Evolutionary conservation across 225 moss, liverwort and hornwort genomes (phyloP).

Genomic region (Asterella californica): DNA sequence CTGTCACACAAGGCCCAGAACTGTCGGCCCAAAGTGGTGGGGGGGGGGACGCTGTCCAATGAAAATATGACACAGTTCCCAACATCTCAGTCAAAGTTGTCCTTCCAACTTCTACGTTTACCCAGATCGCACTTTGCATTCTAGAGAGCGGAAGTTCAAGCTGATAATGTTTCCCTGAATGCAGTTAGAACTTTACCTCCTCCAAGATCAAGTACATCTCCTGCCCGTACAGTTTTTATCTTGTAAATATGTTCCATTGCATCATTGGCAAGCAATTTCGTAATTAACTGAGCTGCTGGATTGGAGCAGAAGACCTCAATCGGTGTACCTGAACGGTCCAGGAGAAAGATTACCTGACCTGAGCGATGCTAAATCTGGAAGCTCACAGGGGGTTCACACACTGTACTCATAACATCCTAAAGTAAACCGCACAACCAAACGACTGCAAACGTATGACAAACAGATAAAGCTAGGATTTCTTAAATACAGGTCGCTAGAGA

Average conservation of each 20-base stretch:
- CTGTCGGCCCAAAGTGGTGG: no score
- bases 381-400: not conserved
- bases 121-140: not conserved
- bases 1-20: no score
- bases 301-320: conserved; percentile 84
- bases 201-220: conserved; percentile 70
- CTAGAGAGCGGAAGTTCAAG: not conserved
- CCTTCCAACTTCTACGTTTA: not conserved
- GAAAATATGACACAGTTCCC: not conserved
- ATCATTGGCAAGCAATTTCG: conserved; percentile 44
- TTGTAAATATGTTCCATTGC: conserved; percentile 44
- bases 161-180: not conserved
- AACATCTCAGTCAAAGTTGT: not conserved
- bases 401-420: not conserved
- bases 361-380: not conserved
- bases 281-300: conserved; percentile 73
- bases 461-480: not conserved
- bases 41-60: no score
- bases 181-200: conserved; percentile 48
- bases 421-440: not conserved
- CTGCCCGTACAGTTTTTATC: conserved; percentile 60
- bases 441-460: not conserved
- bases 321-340: conserved; percentile 39
- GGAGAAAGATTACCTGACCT: not conserved
- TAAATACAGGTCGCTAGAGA: not conserved